phyloP scores from a whole-genome alignment of 2,329 filamentous ascomycete genomes.

The Aspergillus hortae region DNA sequence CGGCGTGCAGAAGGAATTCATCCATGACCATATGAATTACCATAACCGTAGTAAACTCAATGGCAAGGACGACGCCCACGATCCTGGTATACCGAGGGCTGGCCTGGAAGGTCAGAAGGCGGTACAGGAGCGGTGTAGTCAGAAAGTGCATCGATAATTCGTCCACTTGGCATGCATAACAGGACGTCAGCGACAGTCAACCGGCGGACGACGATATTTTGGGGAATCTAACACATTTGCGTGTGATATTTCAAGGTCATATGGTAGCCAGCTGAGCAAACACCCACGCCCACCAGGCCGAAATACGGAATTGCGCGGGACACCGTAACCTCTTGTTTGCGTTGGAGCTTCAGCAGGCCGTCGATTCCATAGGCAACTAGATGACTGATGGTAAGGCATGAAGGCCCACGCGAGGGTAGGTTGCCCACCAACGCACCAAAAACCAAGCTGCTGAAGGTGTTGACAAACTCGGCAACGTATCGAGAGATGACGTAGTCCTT shows the following conservation, averaged over 20 bases:
- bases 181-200: not conserved
- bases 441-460: constrained; percentile 41
- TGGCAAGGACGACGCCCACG: constrained; percentile 16
- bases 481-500: constrained; percentile 41
- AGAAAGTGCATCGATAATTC: constrained; percentile 43
- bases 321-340: constrained; percentile 15
- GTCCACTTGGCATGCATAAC: constrained; percentile 27
- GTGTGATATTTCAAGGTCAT: constrained; percentile 32
- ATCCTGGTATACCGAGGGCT: constrained; percentile 21
- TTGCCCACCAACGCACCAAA: constrained; percentile 22
- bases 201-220: not conserved
- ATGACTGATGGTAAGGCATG: too few species aligned
- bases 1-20: constrained; percentile 41
- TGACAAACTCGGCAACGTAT: constrained; percentile 46
- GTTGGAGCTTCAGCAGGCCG: constrained; percentile 28
- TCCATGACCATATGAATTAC: constrained; percentile 44
- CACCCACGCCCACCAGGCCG: constrained; percentile 34
- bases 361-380: constrained; percentile 39
- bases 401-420: too few species aligned
- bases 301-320: constrained; percentile 35
- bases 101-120: constrained; percentile 35
- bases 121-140: constrained; percentile 40
- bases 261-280: constrained; percentile 28
- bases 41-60: constrained; percentile 33
- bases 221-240: constrained; percentile 23